These are phyloP conservation scores for Neocatenulostroma microsporum DNA, from an alignment of 2,329 filamentous ascomycete species.

Conservation along the genomic window DNA sequence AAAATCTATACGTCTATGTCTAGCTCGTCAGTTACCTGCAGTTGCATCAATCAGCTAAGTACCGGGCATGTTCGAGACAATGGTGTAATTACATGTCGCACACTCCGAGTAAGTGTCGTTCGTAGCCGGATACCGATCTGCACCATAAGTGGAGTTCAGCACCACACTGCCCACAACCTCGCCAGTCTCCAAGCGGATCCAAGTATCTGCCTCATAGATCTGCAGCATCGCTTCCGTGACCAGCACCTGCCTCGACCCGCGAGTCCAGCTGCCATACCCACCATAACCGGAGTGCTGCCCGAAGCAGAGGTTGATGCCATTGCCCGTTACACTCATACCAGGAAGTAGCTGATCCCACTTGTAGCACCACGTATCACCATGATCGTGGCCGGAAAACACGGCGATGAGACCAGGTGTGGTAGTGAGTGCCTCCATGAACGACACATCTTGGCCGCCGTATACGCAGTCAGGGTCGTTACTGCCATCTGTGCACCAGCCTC, in stretches of 20 bases:
- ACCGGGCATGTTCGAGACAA: constrained; percentile 13
- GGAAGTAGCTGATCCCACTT: constrained; percentile 22
- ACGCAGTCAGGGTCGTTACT: constrained; percentile 27
- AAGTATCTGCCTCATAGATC: constrained; percentile 21
- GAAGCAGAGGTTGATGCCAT: constrained; percentile 28
- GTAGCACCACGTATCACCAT: constrained; percentile 36
- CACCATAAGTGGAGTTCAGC: constrained; percentile 26
- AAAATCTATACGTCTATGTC: too few relatives aligned
- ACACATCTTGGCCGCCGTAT: constrained; percentile 45
- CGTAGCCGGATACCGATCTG: constrained; percentile 23
- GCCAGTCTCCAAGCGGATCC: constrained; percentile 27
- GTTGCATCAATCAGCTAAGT: too few relatives aligned
- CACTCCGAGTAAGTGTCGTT: constrained; percentile 17
- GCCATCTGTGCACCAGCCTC: constrained; percentile 29
- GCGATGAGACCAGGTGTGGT: constrained; percentile 49
- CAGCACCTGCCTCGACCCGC: constrained; percentile 24
- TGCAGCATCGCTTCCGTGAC: constrained; percentile 18
- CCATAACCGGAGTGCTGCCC: constrained; percentile 26
- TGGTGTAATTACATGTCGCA: constrained; percentile 15
- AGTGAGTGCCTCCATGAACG: constrained; percentile 57
- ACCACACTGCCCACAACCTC: constrained; percentile 22
- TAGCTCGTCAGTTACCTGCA: too few relatives aligned
- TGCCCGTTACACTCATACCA: constrained; percentile 24
- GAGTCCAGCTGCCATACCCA: constrained; percentile 28
- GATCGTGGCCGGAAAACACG: constrained; percentile 60